These are phyloP conservation scores for Globisporangium cylindrosporum DNA, from an alignment of 352 stramenopile genomes.

Conservation along the genomic window DNA sequence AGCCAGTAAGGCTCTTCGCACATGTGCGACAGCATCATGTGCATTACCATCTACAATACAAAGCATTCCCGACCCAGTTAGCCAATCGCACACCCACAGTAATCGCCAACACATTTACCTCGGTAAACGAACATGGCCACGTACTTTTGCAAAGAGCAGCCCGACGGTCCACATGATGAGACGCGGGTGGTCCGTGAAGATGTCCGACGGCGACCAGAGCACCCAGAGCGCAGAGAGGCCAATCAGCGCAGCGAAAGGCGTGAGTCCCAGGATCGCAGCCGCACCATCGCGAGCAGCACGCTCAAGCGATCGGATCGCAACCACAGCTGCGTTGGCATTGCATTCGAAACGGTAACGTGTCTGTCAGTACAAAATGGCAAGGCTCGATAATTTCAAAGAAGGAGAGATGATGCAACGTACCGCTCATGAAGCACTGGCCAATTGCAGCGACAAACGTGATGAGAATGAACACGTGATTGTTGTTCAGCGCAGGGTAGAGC, in stretches of 20 bases:
- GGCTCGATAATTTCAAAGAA: not conserved
- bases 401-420: constrained; percentile 23
- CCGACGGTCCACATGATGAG: constrained; percentile 86
- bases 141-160: constrained; percentile 79
- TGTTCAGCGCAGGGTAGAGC: constrained; percentile 61
- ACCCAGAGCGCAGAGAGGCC: constrained; percentile 72
- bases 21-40: constrained; percentile 89
- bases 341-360: not conserved
- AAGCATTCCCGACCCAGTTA: not conserved
- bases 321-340: constrained; percentile 30
- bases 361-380: not conserved
- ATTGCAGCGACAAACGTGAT: constrained; percentile 62
- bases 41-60: constrained; percentile 83
- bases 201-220: constrained; percentile 75
- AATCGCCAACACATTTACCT: no score
- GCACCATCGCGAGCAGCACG: constrained; percentile 54
- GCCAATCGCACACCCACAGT: no score
- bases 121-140: not conserved
- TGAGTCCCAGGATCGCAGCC: constrained; percentile 59
- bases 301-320: constrained; percentile 67
- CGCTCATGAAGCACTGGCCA: constrained; percentile 72
- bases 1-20: constrained; percentile 84
- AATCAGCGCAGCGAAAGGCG: constrained; percentile 66
- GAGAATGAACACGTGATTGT: constrained; percentile 80
- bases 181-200: constrained; percentile 78